Conservation (phyloP, 163 green algal genomes). For the Smithsoniella earleae region DNA sequence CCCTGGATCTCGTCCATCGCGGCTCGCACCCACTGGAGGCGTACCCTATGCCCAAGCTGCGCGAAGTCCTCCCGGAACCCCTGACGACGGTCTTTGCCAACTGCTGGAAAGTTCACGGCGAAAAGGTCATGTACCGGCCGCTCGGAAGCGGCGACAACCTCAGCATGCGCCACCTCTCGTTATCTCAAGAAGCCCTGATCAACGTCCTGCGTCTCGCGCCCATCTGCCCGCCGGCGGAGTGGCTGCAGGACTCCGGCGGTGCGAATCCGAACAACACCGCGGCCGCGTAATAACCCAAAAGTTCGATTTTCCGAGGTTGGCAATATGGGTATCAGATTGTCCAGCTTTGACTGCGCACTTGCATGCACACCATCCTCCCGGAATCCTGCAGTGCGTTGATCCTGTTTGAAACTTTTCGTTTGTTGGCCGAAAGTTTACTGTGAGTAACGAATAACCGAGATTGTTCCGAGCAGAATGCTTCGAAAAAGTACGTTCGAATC, state of each 20-base stretch:
- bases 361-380: too few relatives aligned
- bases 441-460: too few relatives aligned
- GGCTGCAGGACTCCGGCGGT: not conserved
- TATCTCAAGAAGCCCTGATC: not conserved
- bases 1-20: not conserved
- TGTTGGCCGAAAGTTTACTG: too few relatives aligned
- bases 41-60: not conserved
- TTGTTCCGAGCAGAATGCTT: too few relatives aligned
- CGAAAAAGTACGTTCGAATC: too few relatives aligned
- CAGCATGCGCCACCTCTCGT: not conserved
- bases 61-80: not conserved
- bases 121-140: not conserved
- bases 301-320: too few relatives aligned
- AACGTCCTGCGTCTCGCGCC: not conserved
- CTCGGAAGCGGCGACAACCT: not conserved
- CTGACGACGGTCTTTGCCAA: not conserved
- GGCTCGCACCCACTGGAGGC: not conserved
- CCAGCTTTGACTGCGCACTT: too few relatives aligned
- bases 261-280: too few relatives aligned
- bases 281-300: too few relatives aligned
- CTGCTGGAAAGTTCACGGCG: slow-evolving; percentile 5
- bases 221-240: not conserved
- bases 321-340: too few relatives aligned
- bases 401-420: too few relatives aligned
- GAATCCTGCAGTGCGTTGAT: too few relatives aligned